A percentile compares a stretch with the other conserved stretches of the same genome.
Evolutionary conservation across 148 eudicot species (phyloP).

Genomic region (Nepenthes mirabilis): DNA sequence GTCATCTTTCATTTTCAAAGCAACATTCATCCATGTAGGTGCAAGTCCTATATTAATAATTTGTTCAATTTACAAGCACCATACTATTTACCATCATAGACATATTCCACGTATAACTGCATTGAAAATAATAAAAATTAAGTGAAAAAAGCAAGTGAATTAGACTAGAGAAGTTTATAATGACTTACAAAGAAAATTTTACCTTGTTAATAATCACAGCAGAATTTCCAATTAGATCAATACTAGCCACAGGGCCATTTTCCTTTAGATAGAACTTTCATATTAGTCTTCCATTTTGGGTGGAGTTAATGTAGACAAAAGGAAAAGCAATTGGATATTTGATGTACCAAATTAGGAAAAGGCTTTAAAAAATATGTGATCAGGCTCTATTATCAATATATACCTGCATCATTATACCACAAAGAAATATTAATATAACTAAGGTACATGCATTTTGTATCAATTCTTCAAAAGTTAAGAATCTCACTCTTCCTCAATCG

Average conservation of each 20-base stretch:
- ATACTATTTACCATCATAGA: not conserved
- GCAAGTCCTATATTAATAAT: slow-evolving; percentile 29
- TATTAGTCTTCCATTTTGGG: slow-evolving; percentile 52
- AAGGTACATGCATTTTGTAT: not conserved
- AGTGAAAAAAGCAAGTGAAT: slow-evolving; percentile 3
- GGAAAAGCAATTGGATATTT: slow-evolving; percentile 75
- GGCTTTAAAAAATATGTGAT: slow-evolving; percentile 81
- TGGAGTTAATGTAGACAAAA: slow-evolving; percentile 87
- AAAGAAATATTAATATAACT: not conserved
- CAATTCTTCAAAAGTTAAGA: slow-evolving; percentile 5
- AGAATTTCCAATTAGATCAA: slow-evolving; percentile 70
- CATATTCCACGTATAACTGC: not conserved
- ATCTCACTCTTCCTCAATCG: slow-evolving; percentile 76
- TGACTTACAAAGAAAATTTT: slow-evolving; percentile 50
- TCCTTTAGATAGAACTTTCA: slow-evolving; percentile 73
- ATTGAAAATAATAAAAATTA: not conserved
- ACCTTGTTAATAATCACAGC: slow-evolving; percentile 20
- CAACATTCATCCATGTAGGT: slow-evolving; percentile 95
- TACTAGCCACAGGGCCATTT: slow-evolving; percentile 73
- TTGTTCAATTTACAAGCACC: too few species aligned
- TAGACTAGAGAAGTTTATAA: slow-evolving; percentile 27
- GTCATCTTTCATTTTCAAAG: slow-evolving; percentile 78
- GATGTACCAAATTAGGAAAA: slow-evolving; percentile 74
- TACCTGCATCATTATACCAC: slow-evolving; percentile 30
- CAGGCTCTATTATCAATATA: slow-evolving; percentile 94